Base-by-base conservation (phyloP, 495 filamentous ascomycete genomes). In the Hyaloscypha hepaticicola region DNA sequence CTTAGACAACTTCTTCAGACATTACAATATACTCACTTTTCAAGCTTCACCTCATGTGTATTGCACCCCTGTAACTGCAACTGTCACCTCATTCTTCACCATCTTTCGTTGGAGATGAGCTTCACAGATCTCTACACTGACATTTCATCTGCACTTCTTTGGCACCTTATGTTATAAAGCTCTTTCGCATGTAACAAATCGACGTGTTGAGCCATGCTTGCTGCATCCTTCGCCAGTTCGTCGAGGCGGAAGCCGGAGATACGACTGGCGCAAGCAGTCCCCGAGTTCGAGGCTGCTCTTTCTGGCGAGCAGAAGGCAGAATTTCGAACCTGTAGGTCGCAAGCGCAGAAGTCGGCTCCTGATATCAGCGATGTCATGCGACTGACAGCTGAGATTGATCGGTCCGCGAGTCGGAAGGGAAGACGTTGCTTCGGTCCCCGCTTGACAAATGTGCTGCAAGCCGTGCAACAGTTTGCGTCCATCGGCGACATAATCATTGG, bases 401-500 rank as follows among this genome's bases (percentile, higher is more conserved):
- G 68, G 25, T 56, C 52, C 3, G 60, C 67, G 19, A 12, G 58
- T 16, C 68, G 66, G 11, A 70, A 70, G 59, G 58, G 72, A 22
- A 25, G 74, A 21, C 72, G 77, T 27, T 79, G 75, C 69, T 75
- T 77, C 65, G 78, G 78, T 5, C 71, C 78, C 6, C 74, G 78
- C 11, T 71, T 79, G 24, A 77, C 70, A 7, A 79, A 76, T 58
- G 67, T 80, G 33, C 69, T 82, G 34, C 68, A 80, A 57, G 66
- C 73, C 21, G 72, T 78, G 38, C 78, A 82, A 55, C 76, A 79
- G 63, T 80, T 75, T 60, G 76, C 76, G 27, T 73, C 74, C 14
- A 64, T 79, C 27, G 78, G 77, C 25, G 78, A 82, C 64, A 73
- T 80, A 16, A 58, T 79, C 16, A 66, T 79, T 14, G 78, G 78